Percentiles rank a stretch among this genome's conserved stretches.
Evolutionary conservation across 108 stramenopile species (phyloP).

Genomic region (Fragilaria radians): DNA sequence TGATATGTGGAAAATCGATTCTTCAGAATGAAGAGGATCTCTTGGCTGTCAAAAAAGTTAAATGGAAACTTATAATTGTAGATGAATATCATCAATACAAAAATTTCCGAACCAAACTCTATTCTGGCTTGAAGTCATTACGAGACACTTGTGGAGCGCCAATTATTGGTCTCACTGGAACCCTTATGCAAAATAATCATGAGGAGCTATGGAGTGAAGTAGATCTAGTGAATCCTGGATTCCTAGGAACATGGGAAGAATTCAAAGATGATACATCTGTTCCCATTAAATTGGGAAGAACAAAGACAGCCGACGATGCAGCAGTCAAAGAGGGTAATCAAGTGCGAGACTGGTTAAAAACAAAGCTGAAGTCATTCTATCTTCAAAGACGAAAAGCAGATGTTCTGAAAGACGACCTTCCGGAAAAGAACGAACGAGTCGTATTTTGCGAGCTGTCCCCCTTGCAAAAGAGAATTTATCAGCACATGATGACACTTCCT

Average conservation of each 20-base stretch:
- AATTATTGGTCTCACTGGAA: conserved; percentile 51
- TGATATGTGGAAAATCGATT: conserved; percentile 50
- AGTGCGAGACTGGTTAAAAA: conserved; percentile 24
- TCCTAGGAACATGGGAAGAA: conserved; percentile 46
- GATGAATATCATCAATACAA: conserved; percentile 83
- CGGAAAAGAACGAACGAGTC: conserved; percentile 68
- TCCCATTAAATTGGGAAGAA: conserved; percentile 57
- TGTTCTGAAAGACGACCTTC: conserved; percentile 50
- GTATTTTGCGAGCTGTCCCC: conserved; percentile 73
- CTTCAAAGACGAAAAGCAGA: conserved; percentile 57
- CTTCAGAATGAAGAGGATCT: conserved; percentile 36
- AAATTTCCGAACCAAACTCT: conserved; percentile 14
- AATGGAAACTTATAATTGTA: conserved; percentile 75
- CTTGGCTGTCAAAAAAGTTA: conserved; percentile 15
- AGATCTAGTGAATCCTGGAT: conserved; percentile 57
- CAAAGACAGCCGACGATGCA: conserved; percentile 38
- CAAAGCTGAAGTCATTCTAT: conserved; percentile 36
- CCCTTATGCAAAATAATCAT: conserved; percentile 68
- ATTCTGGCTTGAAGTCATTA: conserved; percentile 26
- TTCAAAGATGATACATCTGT: conserved; percentile 40
- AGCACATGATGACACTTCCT: conserved; percentile 64
- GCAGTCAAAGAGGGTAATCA: conserved; percentile 25
- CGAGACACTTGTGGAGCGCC: conserved; percentile 14
- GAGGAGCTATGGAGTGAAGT: conserved; percentile 67
- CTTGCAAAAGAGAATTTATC: conserved; percentile 70